Percentiles rank a stretch among this genome's conserved stretches.
These are phyloP conservation scores for Naganishia onofrii DNA, from an alignment of 768 basidiomycete genomes.

Conservation along the genomic window DNA sequence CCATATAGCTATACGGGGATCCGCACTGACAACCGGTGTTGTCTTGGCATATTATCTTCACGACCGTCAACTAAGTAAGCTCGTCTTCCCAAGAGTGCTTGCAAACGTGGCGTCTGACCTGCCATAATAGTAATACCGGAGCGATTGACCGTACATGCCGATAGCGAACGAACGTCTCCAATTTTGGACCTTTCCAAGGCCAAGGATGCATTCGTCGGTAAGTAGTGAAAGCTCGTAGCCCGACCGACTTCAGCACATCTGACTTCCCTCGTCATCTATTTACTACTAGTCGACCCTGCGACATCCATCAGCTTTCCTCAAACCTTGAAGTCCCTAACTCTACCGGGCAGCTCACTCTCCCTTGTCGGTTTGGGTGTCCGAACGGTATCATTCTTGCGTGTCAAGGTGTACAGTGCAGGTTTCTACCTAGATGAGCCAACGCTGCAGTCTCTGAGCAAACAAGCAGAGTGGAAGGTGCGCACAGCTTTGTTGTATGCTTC, in stretches of 20 bases:
- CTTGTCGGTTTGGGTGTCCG: constrained; percentile 82
- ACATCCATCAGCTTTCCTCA: constrained; percentile 50
- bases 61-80: background rate
- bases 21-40: constrained; percentile 7
- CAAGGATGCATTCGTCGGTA: constrained; percentile 21
- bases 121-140: background rate
- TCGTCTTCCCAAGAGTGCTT: background rate
- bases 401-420: constrained; percentile 84
- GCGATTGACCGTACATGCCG: constrained; percentile 10
- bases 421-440: constrained; percentile 76
- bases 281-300: constrained; percentile 48
- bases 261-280: background rate
- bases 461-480: constrained; percentile 42
- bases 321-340: constrained; percentile 25
- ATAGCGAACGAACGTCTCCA: constrained; percentile 1
- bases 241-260: background rate
- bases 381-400: constrained; percentile 79
- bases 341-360: constrained; percentile 55
- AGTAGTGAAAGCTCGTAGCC: background rate
- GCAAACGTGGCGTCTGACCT: background rate
- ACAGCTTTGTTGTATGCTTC: constrained; percentile 35
- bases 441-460: constrained; percentile 21
- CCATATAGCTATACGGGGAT: background rate
- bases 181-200: background rate
- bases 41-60: background rate